phyloP scores from a whole-genome alignment of 2,329 filamentous ascomycete species.

The Incumbomyces lentus region DNA sequence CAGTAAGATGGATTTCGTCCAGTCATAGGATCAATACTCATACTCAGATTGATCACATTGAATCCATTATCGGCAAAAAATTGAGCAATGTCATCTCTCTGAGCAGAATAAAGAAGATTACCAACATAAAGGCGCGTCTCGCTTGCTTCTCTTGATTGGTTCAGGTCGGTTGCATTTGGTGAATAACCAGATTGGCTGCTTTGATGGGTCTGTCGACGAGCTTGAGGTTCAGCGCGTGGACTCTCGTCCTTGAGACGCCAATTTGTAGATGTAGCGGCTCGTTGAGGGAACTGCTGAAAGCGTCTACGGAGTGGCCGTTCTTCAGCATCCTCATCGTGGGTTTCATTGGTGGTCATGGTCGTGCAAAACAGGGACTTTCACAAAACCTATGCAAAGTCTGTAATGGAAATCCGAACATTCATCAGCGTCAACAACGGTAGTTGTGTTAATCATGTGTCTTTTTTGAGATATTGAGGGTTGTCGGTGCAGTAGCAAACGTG shows the following conservation, averaged over 20 bases:
- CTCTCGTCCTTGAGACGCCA: constrained; percentile 33
- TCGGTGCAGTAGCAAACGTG: no score
- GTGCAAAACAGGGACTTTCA: no score
- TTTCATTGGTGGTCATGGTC: constrained; percentile 2
- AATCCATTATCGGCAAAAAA: constrained; percentile 36
- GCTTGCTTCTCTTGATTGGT: constrained; percentile 7
- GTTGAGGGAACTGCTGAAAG: constrained; percentile 7
- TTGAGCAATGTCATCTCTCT: constrained; percentile 38
- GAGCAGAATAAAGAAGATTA: constrained; percentile 46
- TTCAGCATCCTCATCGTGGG: not conserved
- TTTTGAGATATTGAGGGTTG: no score
- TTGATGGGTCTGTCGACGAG: constrained; percentile 24
- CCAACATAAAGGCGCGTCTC: constrained; percentile 43
- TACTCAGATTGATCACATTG: constrained; percentile 48
- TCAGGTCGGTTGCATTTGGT: not conserved
- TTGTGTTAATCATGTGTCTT: no score
- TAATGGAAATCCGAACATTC: no score
- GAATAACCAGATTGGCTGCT: constrained; percentile 13
- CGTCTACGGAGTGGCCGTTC: not conserved
- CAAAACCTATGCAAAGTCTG: no score
- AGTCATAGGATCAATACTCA: constrained; percentile 58
- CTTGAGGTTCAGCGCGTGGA: constrained; percentile 25
- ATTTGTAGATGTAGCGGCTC: constrained; percentile 23
- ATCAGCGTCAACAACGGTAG: no score
- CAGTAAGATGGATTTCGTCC: constrained; percentile 63